Evolutionary conservation across 2,329 filamentous ascomycete genomes (phyloP).

Genomic region (Sporothrix humicola): DNA sequence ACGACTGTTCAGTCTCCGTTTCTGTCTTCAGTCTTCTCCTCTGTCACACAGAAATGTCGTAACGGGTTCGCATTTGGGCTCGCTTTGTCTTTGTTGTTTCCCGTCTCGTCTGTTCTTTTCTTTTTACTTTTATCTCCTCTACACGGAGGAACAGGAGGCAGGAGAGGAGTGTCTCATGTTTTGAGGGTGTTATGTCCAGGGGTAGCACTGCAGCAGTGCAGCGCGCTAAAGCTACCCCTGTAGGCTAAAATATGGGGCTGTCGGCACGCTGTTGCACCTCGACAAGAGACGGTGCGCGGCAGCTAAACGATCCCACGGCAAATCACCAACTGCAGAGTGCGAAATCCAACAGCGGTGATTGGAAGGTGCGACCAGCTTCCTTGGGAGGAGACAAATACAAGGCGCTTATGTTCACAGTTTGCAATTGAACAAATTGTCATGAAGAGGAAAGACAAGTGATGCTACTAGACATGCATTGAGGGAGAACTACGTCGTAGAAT

Average conservation of each 20-base stretch:
- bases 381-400: background rate
- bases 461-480: too few relatives aligned
- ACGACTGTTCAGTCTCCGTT: background rate
- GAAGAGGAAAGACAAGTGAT: too few relatives aligned
- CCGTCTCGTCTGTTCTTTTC: background rate
- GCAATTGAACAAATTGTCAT: too few relatives aligned
- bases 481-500: too few relatives aligned
- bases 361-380: background rate
- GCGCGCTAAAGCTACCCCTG: slow-evolving; percentile 3
- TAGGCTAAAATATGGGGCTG: too few relatives aligned
- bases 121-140: background rate
- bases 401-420: background rate
- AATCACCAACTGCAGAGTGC: background rate
- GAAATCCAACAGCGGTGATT: slow-evolving; percentile 4
- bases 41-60: too few relatives aligned
- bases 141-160: background rate
- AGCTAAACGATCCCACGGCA: slow-evolving; percentile 16
- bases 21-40: too few relatives aligned
- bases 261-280: too few relatives aligned
- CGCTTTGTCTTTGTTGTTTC: background rate
- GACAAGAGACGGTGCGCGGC: background rate
- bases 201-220: background rate
- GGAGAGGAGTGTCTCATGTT: slow-evolving; percentile 12
- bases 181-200: slow-evolving; percentile 4
- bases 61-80: background rate